Percentiles rank a stretch among this genome's conserved stretches.
phyloP scores from a whole-genome alignment of 1,139 yeast genomes.

The Sugiyamaella castrensis region DNA sequence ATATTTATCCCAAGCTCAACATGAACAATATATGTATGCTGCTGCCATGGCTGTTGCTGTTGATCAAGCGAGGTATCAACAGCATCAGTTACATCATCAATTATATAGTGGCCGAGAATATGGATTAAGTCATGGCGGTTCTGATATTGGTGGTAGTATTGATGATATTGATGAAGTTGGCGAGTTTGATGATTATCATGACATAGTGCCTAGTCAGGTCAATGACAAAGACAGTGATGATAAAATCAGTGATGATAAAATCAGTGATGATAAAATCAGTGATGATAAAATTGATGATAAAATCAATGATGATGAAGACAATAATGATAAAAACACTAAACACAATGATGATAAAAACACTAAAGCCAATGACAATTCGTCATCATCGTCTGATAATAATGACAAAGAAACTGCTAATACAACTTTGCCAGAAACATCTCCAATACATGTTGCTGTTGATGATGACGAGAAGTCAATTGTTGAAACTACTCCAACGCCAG shows the following conservation, averaged over 20 bases:
- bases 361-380: background rate
- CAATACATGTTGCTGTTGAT: conserved; percentile 6
- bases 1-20: conserved; percentile 67
- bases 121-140: conserved; percentile 5
- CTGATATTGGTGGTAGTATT: conserved; percentile 5
- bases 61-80: conserved; percentile 21
- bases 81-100: conserved; percentile 17
- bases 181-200: background rate
- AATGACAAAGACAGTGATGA: conserved; percentile 1
- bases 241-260: conserved; percentile 2
- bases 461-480: conserved; percentile 7
- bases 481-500: conserved; percentile 17
- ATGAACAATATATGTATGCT: conserved; percentile 56
- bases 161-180: conserved; percentile 3
- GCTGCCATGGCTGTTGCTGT: conserved; percentile 48
- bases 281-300: conserved; percentile 15
- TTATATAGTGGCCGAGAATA: conserved; percentile 9
- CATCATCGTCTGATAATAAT: conserved; percentile 1
- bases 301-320: conserved; percentile 8
- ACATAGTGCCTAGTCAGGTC: conserved; percentile 1
- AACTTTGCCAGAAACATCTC: conserved; percentile 14
- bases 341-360: conserved; percentile 5
- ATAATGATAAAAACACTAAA: conserved; percentile 2
- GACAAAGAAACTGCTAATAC: conserved; percentile 14
- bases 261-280: conserved; percentile 7